phyloP scores from a whole-genome alignment of 2,329 filamentous ascomycete genomes.

The Hypomyces perniciosus region DNA sequence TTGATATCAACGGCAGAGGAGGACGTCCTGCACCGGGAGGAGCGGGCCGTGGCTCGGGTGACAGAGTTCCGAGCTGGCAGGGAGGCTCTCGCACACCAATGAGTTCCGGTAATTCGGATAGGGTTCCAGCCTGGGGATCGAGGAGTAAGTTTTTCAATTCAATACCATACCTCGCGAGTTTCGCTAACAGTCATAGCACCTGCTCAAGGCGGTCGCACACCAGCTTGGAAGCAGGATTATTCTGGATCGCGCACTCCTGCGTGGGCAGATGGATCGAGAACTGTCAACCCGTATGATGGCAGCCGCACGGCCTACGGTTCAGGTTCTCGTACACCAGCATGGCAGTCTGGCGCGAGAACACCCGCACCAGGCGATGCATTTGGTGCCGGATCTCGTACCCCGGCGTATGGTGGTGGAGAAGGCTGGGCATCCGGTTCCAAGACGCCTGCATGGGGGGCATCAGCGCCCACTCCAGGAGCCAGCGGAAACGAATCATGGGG shows the following conservation, averaged over 20 bases:
- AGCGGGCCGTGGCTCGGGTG: conserved; percentile 39
- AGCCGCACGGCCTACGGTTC: conserved; percentile 72
- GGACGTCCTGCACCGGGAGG: conserved; percentile 37
- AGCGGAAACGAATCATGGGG: conserved; percentile 56
- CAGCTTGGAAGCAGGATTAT: conserved; percentile 54
- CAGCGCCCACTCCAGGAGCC: conserved; percentile 53
- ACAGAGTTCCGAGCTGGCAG: conserved; percentile 52
- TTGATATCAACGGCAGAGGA: conserved; percentile 58
- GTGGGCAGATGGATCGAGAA: conserved; percentile 63
- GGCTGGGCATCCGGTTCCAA: conserved; percentile 65
- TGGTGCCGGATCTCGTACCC: conserved; percentile 62
- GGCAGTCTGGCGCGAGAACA: conserved; percentile 72
- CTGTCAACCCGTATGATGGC: conserved; percentile 66
- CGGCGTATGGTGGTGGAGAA: conserved; percentile 54
- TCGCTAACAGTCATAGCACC: conserved; percentile 41
- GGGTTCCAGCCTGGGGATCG: conserved; percentile 72
- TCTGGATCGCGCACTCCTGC: conserved; percentile 61
- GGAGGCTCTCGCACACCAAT: conserved; percentile 64
- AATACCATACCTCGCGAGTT: not conserved
- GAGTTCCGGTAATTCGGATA: conserved; percentile 52
- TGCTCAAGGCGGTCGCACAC: conserved; percentile 52
- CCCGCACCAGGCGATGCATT: conserved; percentile 56
- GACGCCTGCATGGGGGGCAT: conserved; percentile 66
- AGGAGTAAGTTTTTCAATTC: conserved; percentile 51
- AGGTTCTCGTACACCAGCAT: conserved; percentile 66